Evolutionary conservation across 108 stramenopile genomes (phyloP), one percentile per base, ranked within the genome.

Genomic region (Epithemia pelagica): DNA sequence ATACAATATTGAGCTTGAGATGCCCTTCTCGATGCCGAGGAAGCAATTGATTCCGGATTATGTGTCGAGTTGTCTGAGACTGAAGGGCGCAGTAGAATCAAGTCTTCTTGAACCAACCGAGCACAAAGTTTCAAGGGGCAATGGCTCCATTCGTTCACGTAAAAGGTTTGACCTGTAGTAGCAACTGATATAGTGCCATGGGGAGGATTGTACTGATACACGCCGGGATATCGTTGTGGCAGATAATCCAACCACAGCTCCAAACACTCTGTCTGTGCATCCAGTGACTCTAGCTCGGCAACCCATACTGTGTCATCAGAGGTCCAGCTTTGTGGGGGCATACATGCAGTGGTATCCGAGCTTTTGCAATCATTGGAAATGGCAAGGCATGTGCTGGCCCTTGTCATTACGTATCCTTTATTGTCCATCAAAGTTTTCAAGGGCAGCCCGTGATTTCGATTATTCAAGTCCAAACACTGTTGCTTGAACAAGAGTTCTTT

Each of bases 31-130:
- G 5, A 5, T 10, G 37, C 5, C 5, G 37, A 46, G 10, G 5
- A 22, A 1, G 10, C 52, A n/a, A n/a, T n/a, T n/a, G n/a, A n/a
- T n/a, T n/a, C n/a, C n/a, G n/a, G n/a, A n/a, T n/a, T n/a, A n/a
- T n/a, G n/a, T n/a, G n/a, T n/a, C n/a, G n/a, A n/a, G n/a, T n/a
- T n/a, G n/a, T n/a, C n/a, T n/a, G n/a, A n/a, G n/a, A n/a, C 19
- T 1, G 61, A 32, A 27, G 64, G 64, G 1, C 64, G 37, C 64
- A 65, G 19, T 21, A 65, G 52, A 28, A 65, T 28, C 24, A 65
- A 8, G 24, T 65, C 64, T 52, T 65, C 64, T 33, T 65, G 64
- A 0, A 65, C 64, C 2, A 65, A 51, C 19, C 64, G 64, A 25
- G 33, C 64, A 21, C 30, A 52, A 0, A 65, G 46, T 33, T 65